Evolutionary conservation across 345 rosid genomes (phyloP).

Genomic region (Zanthoxylum bungeanum): DNA sequence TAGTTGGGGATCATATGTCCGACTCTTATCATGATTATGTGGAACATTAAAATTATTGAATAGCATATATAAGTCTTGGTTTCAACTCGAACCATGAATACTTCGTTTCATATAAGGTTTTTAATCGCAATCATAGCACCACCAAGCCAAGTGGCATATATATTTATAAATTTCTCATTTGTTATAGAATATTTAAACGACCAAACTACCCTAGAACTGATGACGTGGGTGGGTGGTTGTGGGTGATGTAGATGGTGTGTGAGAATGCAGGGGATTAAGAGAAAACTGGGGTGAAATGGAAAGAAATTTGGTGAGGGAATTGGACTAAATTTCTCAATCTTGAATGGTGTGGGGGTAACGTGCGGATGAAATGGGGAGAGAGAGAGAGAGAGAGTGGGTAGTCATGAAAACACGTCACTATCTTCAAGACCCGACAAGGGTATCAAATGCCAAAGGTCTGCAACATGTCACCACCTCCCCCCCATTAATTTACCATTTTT

Average conservation of each 20-base stretch:
- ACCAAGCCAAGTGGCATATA: no score
- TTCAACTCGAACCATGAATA: no score
- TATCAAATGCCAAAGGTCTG: slow-evolving; percentile 17
- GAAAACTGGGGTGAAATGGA: not conserved
- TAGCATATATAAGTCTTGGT: no score
- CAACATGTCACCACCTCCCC: not conserved
- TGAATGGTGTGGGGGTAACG: slow-evolving; percentile 16
- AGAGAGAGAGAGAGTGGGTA: not conserved
- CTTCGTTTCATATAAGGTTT: no score
- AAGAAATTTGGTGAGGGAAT: slow-evolving; percentile 1
- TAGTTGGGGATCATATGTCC: no score
- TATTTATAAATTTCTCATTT: no score
- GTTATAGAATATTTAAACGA: not conserved
- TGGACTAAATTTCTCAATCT: slow-evolving; percentile 8
- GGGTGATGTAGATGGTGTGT: not conserved
- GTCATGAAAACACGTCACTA: slow-evolving; percentile 26
- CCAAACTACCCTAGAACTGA: not conserved
- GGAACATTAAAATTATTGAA: no score
- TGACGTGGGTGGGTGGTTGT: slow-evolving; percentile 3
- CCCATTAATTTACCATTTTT: not conserved
- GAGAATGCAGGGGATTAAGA: no score
- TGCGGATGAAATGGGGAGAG: not conserved
- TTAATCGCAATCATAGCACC: no score
- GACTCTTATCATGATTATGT: no score
- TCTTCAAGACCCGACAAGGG: slow-evolving; percentile 37